These are phyloP conservation scores for Chytriomyces hyalinus DNA, from an alignment of 192 early-diverging fungal genomes.

Conservation along the genomic window DNA sequence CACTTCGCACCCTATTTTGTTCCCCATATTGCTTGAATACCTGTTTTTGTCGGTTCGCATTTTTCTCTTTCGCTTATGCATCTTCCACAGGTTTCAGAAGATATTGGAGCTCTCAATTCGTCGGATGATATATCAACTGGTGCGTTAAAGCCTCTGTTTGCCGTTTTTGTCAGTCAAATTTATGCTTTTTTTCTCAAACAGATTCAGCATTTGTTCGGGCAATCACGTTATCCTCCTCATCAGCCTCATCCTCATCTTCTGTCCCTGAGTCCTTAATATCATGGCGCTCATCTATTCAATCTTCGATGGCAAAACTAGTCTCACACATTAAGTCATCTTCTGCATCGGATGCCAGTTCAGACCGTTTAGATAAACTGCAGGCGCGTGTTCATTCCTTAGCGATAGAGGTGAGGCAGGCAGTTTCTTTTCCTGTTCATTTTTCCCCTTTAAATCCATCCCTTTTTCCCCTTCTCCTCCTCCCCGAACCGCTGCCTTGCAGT, in stretches of 20 bases:
- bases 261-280: conserved; percentile 6
- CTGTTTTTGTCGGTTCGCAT: too few species aligned
- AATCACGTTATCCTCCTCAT: background rate
- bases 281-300: background rate
- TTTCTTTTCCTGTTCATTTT: background rate
- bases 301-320: conserved; percentile 3
- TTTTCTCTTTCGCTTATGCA: too few species aligned
- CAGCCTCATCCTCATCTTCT: background rate
- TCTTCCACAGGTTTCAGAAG: conserved; percentile 3
- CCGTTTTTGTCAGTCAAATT: too few species aligned
- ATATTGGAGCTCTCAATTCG: background rate
- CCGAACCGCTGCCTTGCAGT: background rate
- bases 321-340: background rate
- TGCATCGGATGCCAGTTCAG: background rate
- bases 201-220: conserved; percentile 19
- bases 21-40: background rate
- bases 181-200: background rate
- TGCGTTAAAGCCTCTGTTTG: background rate
- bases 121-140: background rate
- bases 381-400: conserved; percentile 27
- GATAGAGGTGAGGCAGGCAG: conserved; percentile 4
- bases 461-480: background rate
- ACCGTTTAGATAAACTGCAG: conserved; percentile 18
- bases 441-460: background rate
- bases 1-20: background rate